These are phyloP conservation scores for Nitzschia putrida DNA, from an alignment of 108 stramenopile species.

Conservation along the genomic window DNA sequence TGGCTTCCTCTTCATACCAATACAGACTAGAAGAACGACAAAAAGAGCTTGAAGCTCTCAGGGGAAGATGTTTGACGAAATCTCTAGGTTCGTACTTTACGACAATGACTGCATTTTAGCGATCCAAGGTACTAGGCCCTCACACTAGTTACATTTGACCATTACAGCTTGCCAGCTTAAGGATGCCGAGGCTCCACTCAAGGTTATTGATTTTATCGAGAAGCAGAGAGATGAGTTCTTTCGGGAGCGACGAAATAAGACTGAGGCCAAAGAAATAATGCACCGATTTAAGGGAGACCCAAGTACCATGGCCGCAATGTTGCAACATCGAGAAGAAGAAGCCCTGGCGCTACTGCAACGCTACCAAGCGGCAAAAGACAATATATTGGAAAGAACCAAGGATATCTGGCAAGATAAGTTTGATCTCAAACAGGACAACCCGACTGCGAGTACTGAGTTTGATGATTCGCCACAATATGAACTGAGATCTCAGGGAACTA, in stretches of 20 bases:
- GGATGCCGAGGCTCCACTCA: conserved; percentile 11
- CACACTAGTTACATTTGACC: background rate
- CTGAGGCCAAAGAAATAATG: conserved; percentile 8
- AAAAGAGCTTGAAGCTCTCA: conserved; percentile 11
- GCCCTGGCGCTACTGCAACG: conserved; percentile 3
- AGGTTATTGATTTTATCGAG: background rate
- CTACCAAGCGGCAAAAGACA: conserved; percentile 4
- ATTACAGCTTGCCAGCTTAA: conserved; percentile 4
- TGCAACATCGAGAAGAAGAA: background rate
- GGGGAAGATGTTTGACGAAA: conserved; percentile 9
- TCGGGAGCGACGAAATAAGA: background rate
- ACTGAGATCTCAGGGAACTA: background rate
- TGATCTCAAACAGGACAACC: background rate
- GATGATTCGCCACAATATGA: background rate
- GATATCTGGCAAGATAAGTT: background rate
- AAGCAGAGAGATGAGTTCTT: background rate
- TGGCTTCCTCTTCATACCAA: background rate
- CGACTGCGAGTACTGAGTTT: background rate
- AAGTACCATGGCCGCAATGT: background rate
- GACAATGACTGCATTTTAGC: no score
- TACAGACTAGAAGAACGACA: conserved; percentile 5
- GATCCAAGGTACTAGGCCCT: no score
- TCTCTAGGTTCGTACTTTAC: conserved; percentile 3
- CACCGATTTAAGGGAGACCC: conserved; percentile 3
- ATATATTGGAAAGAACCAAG: conserved; percentile 1